phyloP scores from a whole-genome alignment of 176 grass and related monocot genomes.

The Pontederia paniculata region DNA sequence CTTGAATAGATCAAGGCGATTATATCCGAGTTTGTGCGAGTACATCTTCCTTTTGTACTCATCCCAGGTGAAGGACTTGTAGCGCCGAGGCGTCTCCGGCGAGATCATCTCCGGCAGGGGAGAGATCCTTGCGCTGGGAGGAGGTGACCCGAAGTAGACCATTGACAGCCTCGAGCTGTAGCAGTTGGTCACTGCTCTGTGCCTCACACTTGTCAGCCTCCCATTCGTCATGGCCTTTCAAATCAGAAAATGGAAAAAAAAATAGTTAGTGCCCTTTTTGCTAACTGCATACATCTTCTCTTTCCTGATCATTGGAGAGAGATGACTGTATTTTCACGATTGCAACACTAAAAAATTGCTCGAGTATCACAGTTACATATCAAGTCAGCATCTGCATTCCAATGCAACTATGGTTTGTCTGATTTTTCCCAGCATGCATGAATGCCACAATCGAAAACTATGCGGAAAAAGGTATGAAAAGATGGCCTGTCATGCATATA shows the following conservation, averaged over 20 bases:
- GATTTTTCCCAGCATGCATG: too few relatives aligned
- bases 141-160: constrained; percentile 67
- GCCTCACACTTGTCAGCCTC: constrained; percentile 56
- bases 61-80: constrained; percentile 63
- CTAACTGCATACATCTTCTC: neutral
- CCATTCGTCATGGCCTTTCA: constrained; percentile 81
- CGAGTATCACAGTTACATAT: too few relatives aligned
- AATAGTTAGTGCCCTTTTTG: neutral
- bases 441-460: too few relatives aligned
- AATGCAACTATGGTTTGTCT: too few relatives aligned
- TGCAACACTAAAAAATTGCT: too few relatives aligned
- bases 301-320: neutral
- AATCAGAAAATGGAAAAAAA: neutral
- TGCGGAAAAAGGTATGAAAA: too few relatives aligned
- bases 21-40: constrained; percentile 50
- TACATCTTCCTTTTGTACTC: constrained; percentile 98
- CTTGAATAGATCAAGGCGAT: constrained; percentile 62
- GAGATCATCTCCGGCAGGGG: constrained; percentile 37
- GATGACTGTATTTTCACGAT: too few relatives aligned
- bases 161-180: constrained; percentile 41
- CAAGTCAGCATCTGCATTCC: too few relatives aligned
- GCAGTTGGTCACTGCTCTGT: constrained; percentile 69
- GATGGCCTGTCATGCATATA: too few relatives aligned
- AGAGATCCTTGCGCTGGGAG: constrained; percentile 33
- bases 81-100: constrained; percentile 18